Evolutionary conservation across 2,329 filamentous ascomycete species (phyloP), one percentile per base, ranked within the genome.

Genomic region (Colletotrichum siamense): DNA sequence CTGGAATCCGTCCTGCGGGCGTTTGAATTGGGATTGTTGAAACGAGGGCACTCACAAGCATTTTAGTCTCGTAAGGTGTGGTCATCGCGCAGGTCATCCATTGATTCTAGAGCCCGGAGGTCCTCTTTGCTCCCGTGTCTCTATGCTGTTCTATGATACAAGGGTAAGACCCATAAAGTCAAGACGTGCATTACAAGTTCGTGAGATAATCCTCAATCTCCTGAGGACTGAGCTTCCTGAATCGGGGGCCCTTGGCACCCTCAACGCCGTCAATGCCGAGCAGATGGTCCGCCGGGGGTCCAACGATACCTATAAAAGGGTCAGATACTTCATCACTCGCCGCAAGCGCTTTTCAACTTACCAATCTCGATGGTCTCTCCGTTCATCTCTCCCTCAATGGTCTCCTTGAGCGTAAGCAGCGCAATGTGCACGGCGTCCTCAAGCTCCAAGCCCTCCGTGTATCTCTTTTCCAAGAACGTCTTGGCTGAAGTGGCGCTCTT

Each of bases 201-300:
- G 97, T 99, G 86, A 99, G 89, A 89, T 99, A 99, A 87, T 99
- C 97, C 90, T 99, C 97, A 83, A 99, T 99, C 89, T 99, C 97
- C 88, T 98, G 95, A 83, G 98, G 96, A 82, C 92, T 98, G 86
- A 99, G 89, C 91, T 98, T 98, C 87, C 96, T 92, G 92, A 98
- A 98, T 78, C 96, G 92, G 75, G 96, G 96, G 61, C 96, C 96
- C 80, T 93, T 91, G 24, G 95, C 95, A 78, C 95, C 95, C 82
- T 96, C 94, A 13, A 98, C 95, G 77, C 96, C 96, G 85, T 98
- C 96, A 78, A 96, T 95, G 66, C 97, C 97, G 77, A 99, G 91
- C 62, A 99, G 90, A 84, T 98, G 95, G 84, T 99, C 93, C 80
- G 97, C 97, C 73, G 97, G 97, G 61, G 96, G 95, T 32, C 97